Evolutionary conservation across 2,329 filamentous ascomycete species (phyloP), one percentile per base, ranked within the genome.

Genomic region (Sporothrix inflata): DNA sequence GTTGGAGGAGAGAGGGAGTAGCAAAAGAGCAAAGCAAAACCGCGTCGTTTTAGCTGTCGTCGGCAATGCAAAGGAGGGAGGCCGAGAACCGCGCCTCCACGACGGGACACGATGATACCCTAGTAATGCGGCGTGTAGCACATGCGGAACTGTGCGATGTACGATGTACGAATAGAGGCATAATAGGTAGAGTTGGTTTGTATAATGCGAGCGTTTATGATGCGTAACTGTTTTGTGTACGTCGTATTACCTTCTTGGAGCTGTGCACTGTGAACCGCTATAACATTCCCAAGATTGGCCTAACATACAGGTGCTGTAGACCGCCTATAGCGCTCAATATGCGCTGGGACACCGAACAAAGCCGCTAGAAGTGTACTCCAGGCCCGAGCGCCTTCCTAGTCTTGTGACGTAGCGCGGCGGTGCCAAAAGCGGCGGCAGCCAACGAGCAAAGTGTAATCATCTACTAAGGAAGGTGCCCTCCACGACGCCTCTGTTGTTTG

Each of bases 101-200:
- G 57, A 65, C 14, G 57, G 69, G 69, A 63, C 30, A 60, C 49
- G 38, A 72, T 49, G 66, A 72, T 72, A 72, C 71, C 71, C 66
- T 57, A 42, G 65, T 66, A 70, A 57, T 38, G 27, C 53, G 21
- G 24, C 38, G 51, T 49, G 55, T 57, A 53, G 27, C 71, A 63
- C 34, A 53, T 30, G 65, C n/a, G 45, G 53, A 9, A 47, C 8
- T 40, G 49, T 57, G 21, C 30, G 34, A 65, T 69, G 57, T 63
- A 70, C 47, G 30, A 69, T 69, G 57, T 63, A 72, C 57, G 30
- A 69, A n/a, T 61, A 61, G 65, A 61, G 14, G 40, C 24, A 57
- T 45, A 19, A 49, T 21, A 40, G 16, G 55, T 72, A 49, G 65
- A 38, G 34, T 38, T 71, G 69, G 19, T 30, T 66, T 61, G 27